Base-by-base conservation (phyloP, 805 yeast genomes). In the Metschnikowia noctiluminum region DNA sequence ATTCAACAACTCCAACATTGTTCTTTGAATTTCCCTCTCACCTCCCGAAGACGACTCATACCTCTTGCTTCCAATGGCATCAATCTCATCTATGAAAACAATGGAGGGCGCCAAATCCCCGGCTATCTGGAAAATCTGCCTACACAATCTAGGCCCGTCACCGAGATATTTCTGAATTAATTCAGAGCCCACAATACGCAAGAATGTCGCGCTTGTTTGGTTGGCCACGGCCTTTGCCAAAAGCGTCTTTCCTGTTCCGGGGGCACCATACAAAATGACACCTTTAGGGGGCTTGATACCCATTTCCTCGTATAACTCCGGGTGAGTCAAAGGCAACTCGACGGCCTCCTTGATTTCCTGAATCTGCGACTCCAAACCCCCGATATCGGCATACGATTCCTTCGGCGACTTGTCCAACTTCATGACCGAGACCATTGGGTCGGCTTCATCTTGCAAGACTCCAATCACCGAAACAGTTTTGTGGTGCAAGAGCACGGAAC, bases 231-330 rank as follows among this genome's bases (percentile, higher is more conserved):
- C 99, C 68, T 91, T 92, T 12, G 98, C 98, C 58, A 92, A 77
- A 50, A 92, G 74, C 0, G 98, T 92, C 68, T 92, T 92, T 60
- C 98, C 98, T 3, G 98, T 92, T 69, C 98, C 98, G 34, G 98
- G 98, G 0, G 97, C 95, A 62, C 98, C 98, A 65, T 92, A 92
- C 50, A 92, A 76, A 59, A 92, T 91, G 45, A 92, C 98, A 73
- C 98, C 98, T 73, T 92, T 92, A 45, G 98, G 98, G 11, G 97
- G 98, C 63, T 91, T 90, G 62, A 92, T 92, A 61, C 98, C 98
- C 97, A 92, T 91, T 69, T 91, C 97, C 72, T 94, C 97, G 69
- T 91, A 92, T 60, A 92, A 74, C 68, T 92, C 98, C 0, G 98
- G 98, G 69, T 92, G 97, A 12, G 97, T 90, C 54, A 91, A 77